Conservation (phyloP, 805 yeast genomes). For the Zygosaccharomyces siamensis region DNA sequence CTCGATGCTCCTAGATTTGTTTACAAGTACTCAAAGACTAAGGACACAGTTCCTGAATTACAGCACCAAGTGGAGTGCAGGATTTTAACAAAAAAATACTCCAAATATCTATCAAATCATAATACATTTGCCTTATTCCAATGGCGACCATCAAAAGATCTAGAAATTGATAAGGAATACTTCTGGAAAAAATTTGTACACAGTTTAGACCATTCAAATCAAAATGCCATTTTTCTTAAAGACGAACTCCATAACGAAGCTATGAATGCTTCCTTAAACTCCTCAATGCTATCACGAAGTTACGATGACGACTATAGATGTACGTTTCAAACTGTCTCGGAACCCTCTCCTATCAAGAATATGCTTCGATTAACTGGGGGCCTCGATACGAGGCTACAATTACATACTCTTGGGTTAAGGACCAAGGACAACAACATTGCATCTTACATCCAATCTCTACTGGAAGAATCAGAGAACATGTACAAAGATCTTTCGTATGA, state of each 20-base stretch:
- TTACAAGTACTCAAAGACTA: constrained; percentile 3
- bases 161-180: constrained; percentile 5
- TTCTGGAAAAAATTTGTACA: constrained; percentile 13
- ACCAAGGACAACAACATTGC: constrained; percentile 4
- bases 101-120: constrained; percentile 9
- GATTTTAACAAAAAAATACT: constrained; percentile 8
- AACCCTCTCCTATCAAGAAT: constrained; percentile 4
- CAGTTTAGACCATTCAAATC: neutral
- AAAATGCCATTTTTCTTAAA: constrained; percentile 1
- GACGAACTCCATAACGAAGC: constrained; percentile 8
- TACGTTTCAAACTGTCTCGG: constrained; percentile 7
- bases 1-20: constrained; percentile 12
- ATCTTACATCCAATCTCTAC: constrained; percentile 20
- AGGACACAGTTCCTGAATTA: neutral
- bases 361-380: constrained; percentile 2
- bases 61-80: constrained; percentile 4
- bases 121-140: constrained; percentile 18
- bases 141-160: constrained; percentile 6
- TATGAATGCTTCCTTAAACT: constrained; percentile 6
- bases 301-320: constrained; percentile 9
- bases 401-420: constrained; percentile 12
- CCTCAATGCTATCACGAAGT: neutral
- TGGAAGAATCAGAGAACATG: constrained; percentile 24
- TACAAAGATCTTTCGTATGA: constrained; percentile 26
- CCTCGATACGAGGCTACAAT: constrained; percentile 2